These are phyloP conservation scores for Raffaelea arxii DNA, from an alignment of 2,329 filamentous ascomycete genomes.

Conservation along the genomic window DNA sequence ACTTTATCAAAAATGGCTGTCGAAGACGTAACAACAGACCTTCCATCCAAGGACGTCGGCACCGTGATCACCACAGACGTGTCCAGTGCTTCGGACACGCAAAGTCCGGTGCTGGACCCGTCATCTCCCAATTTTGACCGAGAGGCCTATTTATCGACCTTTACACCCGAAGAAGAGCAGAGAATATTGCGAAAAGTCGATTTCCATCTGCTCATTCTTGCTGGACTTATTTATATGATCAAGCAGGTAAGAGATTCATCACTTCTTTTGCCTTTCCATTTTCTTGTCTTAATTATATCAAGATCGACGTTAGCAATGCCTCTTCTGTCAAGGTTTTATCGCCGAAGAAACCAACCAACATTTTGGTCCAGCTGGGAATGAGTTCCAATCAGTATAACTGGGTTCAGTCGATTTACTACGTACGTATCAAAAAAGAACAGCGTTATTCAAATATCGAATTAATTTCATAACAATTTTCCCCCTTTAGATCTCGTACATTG, in stretches of 20 bases:
- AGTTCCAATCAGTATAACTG: constrained; percentile 9
- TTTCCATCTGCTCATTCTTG: constrained; percentile 3
- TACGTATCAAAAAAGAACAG: too few relatives aligned
- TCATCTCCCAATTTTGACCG: not conserved
- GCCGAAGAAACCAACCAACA: constrained; percentile 6
- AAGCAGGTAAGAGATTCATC: constrained; percentile 5
- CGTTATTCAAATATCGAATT: too few relatives aligned
- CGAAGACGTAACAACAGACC: too few relatives aligned
- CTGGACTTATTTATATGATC: constrained; percentile 8
- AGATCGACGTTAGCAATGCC: constrained; percentile 7
- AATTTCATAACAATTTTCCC: too few relatives aligned
- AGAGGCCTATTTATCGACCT: constrained; percentile 3
- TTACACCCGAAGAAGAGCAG: constrained; percentile 5
- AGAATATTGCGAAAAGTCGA: constrained; percentile 9
- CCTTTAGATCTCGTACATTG: constrained; percentile 7
- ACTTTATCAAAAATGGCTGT: too few relatives aligned
- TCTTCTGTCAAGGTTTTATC: constrained; percentile 7
- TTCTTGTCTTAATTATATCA: too few relatives aligned
- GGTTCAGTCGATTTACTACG: constrained; percentile 9
- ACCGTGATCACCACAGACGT: too few relatives aligned
- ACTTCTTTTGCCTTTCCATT: too few relatives aligned
- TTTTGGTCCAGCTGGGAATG: constrained; percentile 7
- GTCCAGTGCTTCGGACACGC: too few relatives aligned
- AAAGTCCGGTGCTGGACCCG: not conserved
- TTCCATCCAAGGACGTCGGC: too few relatives aligned